phyloP scores from a whole-genome alignment of 2,329 filamentous ascomycete species.

The Colletotrichum nymphaeae region DNA sequence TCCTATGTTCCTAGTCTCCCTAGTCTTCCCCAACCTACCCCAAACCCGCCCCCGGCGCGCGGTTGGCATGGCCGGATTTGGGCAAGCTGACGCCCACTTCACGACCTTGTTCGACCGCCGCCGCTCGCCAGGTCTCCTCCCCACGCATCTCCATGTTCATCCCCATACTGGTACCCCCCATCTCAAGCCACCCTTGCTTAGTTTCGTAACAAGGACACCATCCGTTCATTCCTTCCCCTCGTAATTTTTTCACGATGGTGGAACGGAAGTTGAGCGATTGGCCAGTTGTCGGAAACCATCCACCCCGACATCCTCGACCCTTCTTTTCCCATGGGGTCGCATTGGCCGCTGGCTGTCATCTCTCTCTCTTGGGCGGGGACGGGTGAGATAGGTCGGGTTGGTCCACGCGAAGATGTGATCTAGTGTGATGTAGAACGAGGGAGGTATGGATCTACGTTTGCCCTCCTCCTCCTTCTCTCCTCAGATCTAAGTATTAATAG shows the following conservation, averaged over 20 bases:
- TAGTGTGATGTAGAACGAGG: constrained; percentile 1
- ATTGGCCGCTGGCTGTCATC: constrained; percentile 26
- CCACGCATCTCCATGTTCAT: constrained; percentile 32
- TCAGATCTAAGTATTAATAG: constrained; percentile 25
- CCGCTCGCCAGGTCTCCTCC: constrained; percentile 15
- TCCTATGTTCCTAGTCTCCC: neutral
- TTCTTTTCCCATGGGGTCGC: constrained; percentile 27
- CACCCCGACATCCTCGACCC: neutral
- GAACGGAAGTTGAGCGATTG: constrained; percentile 32
- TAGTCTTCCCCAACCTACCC: constrained; percentile 29
- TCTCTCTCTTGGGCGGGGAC: constrained; percentile 1
- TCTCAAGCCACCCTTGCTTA: constrained; percentile 17
- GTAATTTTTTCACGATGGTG: constrained; percentile 18
- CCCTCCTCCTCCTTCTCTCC: neutral
- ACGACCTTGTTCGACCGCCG: neutral
- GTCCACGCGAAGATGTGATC: constrained; percentile 9
- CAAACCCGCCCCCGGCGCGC: constrained; percentile 8
- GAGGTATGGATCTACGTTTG: neutral
- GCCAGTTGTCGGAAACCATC: neutral
- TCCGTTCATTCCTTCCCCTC: constrained; percentile 3
- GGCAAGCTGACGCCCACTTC: constrained; percentile 27
- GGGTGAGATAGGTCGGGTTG: neutral
- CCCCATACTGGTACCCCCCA: constrained; percentile 16
- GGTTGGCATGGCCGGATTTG: constrained; percentile 17
- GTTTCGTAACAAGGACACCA: constrained; percentile 8